Evolutionary conservation across 2,329 filamentous ascomycete species (phyloP), one percentile per base, ranked within the genome.

Genomic region (Shiraia sp.): DNA sequence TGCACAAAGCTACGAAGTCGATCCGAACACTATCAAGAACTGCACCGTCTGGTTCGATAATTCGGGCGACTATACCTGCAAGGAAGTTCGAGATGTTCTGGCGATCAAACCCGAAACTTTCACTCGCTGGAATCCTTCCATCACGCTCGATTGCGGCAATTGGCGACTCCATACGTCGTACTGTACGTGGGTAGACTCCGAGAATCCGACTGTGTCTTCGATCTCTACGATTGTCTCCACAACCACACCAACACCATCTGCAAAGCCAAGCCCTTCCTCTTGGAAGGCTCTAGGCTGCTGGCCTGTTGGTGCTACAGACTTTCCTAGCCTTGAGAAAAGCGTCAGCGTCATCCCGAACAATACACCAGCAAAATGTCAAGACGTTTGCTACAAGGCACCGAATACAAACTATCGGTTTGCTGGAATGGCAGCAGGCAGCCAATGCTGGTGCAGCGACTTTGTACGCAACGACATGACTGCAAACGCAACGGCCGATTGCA

Each of bases 201-300:
- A 31, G 28, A 15, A 12, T 4, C 28, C 28, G 10, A 12, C 28
- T 31, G 10, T 13, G 28, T 8, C 28, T 14, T 31, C 28, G n/a
- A 31, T 12, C 16, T 14, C 28, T 13, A 15, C 28, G 12, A 10
- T 4, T 15, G 9, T n/a, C 9, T 3, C 28, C 16, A 4, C 28
- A 4, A 31, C 28, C 3, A 31, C 28, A 4, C 28, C 28, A 13
- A 31, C 3, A n/a, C 28, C 28, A 10, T 31, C 28, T 4, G 28
- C 28, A 31, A 31, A 31, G 28, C 28, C 28, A 4, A 31, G 28
- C 9, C 28, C 28, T 14, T n/a, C 28, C 9, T n/a, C 28, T 8
- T 31, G 28, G 28, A 31, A 31, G 14, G n/a, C 28, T n/a, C 14
- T 31, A 15, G 28, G 28, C 28, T 31, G 28, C 28, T 31, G 28